A percentile compares a stretch with the other conserved stretches of the same genome.
Conservation (phyloP, 2,329 filamentous ascomycete genomes). For the Aspergillus sp. region DNA sequence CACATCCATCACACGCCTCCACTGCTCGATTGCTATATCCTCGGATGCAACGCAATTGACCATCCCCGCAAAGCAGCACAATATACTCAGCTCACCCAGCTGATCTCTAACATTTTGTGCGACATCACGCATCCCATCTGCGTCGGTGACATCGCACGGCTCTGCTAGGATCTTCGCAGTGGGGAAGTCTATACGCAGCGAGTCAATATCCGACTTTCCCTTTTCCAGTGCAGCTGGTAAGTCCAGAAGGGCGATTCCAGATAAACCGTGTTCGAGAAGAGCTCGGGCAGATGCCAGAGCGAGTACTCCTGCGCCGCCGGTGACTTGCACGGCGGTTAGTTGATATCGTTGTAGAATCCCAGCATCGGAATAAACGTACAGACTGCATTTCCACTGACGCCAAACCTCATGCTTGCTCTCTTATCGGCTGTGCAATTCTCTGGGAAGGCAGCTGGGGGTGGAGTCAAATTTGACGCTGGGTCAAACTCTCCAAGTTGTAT, state of each 20-base stretch:
- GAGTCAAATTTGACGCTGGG: constrained; percentile 16
- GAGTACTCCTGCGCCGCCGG: constrained; percentile 62
- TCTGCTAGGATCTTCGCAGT: constrained; percentile 46
- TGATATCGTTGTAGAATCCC: not conserved
- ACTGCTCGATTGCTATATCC: constrained; percentile 55
- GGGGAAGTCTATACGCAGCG: constrained; percentile 53
- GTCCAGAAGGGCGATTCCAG: constrained; percentile 58
- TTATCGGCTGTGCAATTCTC: constrained; percentile 16
- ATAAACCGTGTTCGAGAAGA: constrained; percentile 63
- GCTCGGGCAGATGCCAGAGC: constrained; percentile 56
- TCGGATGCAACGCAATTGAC: constrained; percentile 59
- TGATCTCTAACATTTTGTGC: constrained; percentile 12
- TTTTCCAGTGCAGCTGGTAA: constrained; percentile 40
- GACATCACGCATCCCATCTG: constrained; percentile 17
- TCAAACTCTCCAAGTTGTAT: constrained; percentile 18
- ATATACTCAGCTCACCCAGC: constrained; percentile 50
- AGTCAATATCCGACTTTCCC: constrained; percentile 37
- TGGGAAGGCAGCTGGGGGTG: constrained; percentile 19
- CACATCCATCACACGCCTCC: constrained; percentile 62
- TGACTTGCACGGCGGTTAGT: constrained; percentile 42
- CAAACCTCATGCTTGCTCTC: constrained; percentile 24
- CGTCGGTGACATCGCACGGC: constrained; percentile 57
- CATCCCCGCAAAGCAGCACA: constrained; percentile 65
- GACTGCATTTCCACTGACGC: constrained; percentile 25
- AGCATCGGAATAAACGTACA: constrained; percentile 10